phyloP scores from a whole-genome alignment of 1,284 basidiomycete genomes.

The Pisolithus thermaeus region DNA sequence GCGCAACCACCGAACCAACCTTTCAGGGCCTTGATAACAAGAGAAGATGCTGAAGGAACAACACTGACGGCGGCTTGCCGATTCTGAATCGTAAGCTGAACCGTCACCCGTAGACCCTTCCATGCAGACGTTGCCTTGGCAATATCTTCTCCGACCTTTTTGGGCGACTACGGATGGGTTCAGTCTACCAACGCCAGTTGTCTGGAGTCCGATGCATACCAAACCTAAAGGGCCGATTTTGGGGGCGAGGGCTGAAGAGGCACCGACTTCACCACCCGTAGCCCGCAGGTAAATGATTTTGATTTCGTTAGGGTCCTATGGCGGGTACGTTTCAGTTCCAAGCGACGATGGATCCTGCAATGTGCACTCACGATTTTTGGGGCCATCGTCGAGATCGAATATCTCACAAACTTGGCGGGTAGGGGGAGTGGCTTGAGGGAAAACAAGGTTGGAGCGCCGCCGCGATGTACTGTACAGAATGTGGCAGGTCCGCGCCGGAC shows the following conservation, averaged over 20 bases:
- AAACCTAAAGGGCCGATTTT: conserved; percentile 99
- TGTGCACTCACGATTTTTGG: conserved; percentile 65
- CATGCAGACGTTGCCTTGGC: conserved; percentile 98
- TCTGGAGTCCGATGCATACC: conserved; percentile 49
- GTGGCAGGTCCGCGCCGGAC: conserved; percentile 11
- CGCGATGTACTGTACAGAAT: conserved; percentile 47
- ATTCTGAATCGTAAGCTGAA: conserved; percentile 99
- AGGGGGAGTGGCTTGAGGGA: conserved; percentile 17
- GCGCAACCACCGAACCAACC: conserved; percentile 41
- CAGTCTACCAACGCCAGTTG: background rate
- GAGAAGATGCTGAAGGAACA: conserved; percentile 95
- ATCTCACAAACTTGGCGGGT: conserved; percentile 12
- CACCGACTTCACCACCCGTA: conserved; percentile 99
- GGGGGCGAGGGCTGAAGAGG: conserved; percentile 96
- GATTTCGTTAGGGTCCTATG: conserved; percentile 85
- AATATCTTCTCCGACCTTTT: conserved; percentile 99
- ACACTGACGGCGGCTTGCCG: conserved; percentile 97
- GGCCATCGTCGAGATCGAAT: conserved; percentile 48
- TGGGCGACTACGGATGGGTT: conserved; percentile 73
- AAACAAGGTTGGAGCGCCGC: conserved; percentile 50
- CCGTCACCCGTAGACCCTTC: conserved; percentile 99
- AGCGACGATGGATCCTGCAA: background rate
- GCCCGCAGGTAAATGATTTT: conserved; percentile 99
- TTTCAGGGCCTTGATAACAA: conserved; percentile 98
- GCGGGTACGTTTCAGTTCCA: background rate